Conservation (phyloP, 768 basidiomycete species). For the Xerocomellus intermedius region DNA sequence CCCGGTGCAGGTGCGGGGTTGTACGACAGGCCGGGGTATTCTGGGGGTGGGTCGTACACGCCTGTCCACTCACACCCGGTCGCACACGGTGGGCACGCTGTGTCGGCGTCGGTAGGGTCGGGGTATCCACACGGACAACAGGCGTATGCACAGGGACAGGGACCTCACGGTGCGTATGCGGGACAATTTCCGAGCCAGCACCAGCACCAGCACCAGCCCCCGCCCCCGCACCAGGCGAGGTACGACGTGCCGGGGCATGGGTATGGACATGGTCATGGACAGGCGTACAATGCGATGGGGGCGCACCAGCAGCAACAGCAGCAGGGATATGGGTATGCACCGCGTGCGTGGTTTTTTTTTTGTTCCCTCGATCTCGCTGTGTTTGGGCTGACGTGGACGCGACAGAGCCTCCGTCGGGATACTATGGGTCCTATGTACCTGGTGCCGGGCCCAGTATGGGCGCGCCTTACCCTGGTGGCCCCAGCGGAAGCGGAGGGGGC, state of each 20-base stretch:
- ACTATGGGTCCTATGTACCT: slow-evolving; percentile 12
- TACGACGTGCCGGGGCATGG: background rate
- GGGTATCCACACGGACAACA: background rate
- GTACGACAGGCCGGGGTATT: background rate
- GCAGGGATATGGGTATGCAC: slow-evolving; percentile 18
- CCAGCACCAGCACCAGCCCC: background rate
- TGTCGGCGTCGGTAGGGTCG: background rate
- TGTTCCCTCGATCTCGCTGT: background rate
- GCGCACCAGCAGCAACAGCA: background rate
- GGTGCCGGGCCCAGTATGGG: background rate
- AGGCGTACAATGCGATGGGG: background rate
- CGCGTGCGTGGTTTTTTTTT: slow-evolving; percentile 33
- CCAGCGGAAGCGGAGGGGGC: background rate
- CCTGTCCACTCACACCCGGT: slow-evolving; percentile 7
- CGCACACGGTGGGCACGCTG: background rate
- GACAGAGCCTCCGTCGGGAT: background rate
- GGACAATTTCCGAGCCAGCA: background rate
- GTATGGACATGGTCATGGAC: background rate
- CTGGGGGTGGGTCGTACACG: background rate
- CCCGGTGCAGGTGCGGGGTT: background rate
- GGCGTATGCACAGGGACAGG: background rate
- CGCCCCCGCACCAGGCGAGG: no score
- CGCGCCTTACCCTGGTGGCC: background rate
- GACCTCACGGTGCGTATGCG: background rate
- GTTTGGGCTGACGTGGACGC: background rate